These are phyloP conservation scores for Harringtonia aguacate DNA, from an alignment of 2,329 filamentous ascomycete species.

Conservation along the genomic window DNA sequence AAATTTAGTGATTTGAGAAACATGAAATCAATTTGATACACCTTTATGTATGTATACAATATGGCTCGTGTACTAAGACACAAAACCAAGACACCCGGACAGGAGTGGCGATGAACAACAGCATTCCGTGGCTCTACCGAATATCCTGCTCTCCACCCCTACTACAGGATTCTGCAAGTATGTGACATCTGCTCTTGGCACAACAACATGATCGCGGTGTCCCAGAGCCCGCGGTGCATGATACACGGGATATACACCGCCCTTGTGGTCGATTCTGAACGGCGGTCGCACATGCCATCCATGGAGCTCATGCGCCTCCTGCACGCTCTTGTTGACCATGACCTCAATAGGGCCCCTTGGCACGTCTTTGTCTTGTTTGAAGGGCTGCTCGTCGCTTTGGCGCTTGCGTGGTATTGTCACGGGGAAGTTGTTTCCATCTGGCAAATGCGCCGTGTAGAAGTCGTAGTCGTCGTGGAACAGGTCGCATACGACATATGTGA, in stretches of 20 bases:
- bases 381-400: constrained; percentile 1
- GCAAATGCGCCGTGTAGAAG: not conserved
- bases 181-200: constrained; percentile 2
- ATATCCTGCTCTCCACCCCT: not conserved
- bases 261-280: constrained; percentile 1
- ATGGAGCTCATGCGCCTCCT: not conserved
- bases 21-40: too few species aligned
- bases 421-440: constrained; percentile 1
- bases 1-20: too few species aligned
- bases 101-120: too few species aligned
- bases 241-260: constrained; percentile 2
- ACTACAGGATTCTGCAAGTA: not conserved
- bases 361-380: not conserved
- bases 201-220: not conserved
- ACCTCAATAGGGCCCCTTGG: not conserved
- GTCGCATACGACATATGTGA: constrained; percentile 2
- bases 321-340: constrained; percentile 2
- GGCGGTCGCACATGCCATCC: not conserved
- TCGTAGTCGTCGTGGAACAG: not conserved
- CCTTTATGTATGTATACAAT: too few species aligned
- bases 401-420: constrained; percentile 1
- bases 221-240: not conserved
- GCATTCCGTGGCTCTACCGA: not conserved
- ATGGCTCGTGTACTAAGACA: too few species aligned
- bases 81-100: too few species aligned